Evolutionary conservation across 1,139 yeast genomes (phyloP), one percentile per base, ranked within the genome.

Genomic region (Diutina sp.): DNA sequence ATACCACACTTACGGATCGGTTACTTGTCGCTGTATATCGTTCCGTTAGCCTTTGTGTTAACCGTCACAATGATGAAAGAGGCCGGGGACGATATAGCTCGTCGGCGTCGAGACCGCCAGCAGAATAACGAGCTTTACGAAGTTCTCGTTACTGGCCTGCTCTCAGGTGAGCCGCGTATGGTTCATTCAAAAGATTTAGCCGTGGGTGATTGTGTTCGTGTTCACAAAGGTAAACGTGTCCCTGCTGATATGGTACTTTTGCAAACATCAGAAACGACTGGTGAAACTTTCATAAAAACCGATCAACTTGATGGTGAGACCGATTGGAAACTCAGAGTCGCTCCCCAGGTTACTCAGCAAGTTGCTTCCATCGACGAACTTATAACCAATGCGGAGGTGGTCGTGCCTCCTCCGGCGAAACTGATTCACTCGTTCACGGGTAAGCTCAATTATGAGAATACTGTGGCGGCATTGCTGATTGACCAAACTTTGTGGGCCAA

Each of bases 261-360:
- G 53, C 95, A 90, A 66, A 85, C 97, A 0, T 85, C 91, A 55
- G 78, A 73, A 53, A 67, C 68, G 6, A 77, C 80, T 8, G 99
- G 98, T 6, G 99, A 93, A 67, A 82, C 93, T 1, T 95, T 95
- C 65, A 88, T 95, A 61, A 87, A 95, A 64, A 95, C 99, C 0
- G 99, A 95, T 72, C 99, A 95, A 69, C 75, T 95, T 57, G 99
- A 95, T 69, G 99, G 99, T 64, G 99, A 95, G 68, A 95, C 99
- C 9, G 99, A 95, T 71, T 95, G 99, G 99, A 95, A 95, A 68
- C 75, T 95, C 58, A 76, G 97, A 63, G 73, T 88, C 41, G 95
- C 97, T 0, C 78, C 84, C 56, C 79, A 84, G 9, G 67, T 83
- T 35, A 89, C 97, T 0, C 98, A 93, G 69, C 47, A 54, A 29